A percentile compares a stretch with the other conserved stretches of the same genome.
phyloP scores from a whole-genome alignment of 2,329 filamentous ascomycete species.

The Stemphylium lycopersici region DNA sequence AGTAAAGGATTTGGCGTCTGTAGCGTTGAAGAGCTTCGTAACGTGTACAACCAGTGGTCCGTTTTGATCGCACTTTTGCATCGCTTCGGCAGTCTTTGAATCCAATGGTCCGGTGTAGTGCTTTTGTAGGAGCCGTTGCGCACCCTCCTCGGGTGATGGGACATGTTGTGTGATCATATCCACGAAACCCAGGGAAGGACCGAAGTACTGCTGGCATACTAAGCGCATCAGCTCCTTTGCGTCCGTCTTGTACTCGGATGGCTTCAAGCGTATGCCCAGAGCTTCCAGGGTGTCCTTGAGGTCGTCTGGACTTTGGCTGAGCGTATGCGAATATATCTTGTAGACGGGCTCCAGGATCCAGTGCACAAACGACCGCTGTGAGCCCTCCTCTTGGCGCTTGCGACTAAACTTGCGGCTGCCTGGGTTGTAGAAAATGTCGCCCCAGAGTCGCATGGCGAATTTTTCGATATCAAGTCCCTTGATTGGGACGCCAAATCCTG shows the following conservation, averaged over 20 bases:
- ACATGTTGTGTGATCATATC: slow-evolving; percentile 93
- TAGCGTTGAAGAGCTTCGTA: slow-evolving; percentile 89
- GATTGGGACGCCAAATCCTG: slow-evolving; percentile 43
- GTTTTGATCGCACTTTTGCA: slow-evolving; percentile 83
- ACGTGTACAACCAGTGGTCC: slow-evolving; percentile 91
- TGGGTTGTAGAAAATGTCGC: slow-evolving; percentile 95
- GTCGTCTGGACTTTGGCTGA: slow-evolving; percentile 86
- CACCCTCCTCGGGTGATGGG: slow-evolving; percentile 82
- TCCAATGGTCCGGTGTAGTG: slow-evolving; percentile 94
- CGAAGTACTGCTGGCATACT: slow-evolving; percentile 96
- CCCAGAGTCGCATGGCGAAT: slow-evolving; percentile 88
- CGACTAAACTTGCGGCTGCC: slow-evolving; percentile 88
- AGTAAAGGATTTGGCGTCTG: slow-evolving; percentile 89
- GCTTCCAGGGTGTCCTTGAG: slow-evolving; percentile 78
- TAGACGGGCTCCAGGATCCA: slow-evolving; percentile 97
- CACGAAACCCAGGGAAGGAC: slow-evolving; percentile 84
- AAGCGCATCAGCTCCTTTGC: slow-evolving; percentile 86
- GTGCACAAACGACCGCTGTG: slow-evolving; percentile 87
- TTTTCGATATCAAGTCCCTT: slow-evolving; percentile 72
- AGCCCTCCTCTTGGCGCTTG: slow-evolving; percentile 79
- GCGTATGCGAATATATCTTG: slow-evolving; percentile 94
- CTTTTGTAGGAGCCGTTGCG: slow-evolving; percentile 75
- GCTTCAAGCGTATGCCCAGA: slow-evolving; percentile 86
- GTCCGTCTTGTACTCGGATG: slow-evolving; percentile 88
- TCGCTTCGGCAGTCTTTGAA: slow-evolving; percentile 77